phyloP scores from a whole-genome alignment of 2,329 filamentous ascomycete genomes.

The Stemphylium vesicarium region DNA sequence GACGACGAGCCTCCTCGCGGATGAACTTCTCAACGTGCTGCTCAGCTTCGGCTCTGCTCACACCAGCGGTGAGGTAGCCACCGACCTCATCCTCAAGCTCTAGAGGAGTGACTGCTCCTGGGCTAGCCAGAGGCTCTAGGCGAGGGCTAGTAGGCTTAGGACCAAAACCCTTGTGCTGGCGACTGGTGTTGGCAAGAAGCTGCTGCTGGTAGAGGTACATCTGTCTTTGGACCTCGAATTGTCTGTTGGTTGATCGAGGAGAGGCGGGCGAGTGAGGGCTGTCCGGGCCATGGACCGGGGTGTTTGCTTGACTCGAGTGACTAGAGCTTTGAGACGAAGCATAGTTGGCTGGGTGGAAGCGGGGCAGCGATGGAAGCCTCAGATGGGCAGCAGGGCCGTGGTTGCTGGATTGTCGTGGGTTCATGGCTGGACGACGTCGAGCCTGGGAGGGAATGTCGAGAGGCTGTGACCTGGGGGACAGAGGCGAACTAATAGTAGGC shows the following conservation, averaged over 20 bases:
- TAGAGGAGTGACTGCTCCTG: constrained; percentile 60
- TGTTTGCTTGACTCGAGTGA: constrained; percentile 44
- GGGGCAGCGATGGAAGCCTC: constrained; percentile 57
- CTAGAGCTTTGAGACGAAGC: constrained; percentile 50
- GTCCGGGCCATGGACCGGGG: constrained; percentile 47
- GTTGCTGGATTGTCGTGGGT: constrained; percentile 44
- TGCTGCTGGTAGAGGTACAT: constrained; percentile 58
- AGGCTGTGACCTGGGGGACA: constrained; percentile 46
- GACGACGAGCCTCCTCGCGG: constrained; percentile 51
- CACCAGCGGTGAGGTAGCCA: constrained; percentile 56
- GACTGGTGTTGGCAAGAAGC: constrained; percentile 41
- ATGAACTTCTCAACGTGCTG: constrained; percentile 56
- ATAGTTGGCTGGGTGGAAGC: constrained; percentile 61
- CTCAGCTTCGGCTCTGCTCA: constrained; percentile 46
- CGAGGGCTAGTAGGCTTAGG: constrained; percentile 56
- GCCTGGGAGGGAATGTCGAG: constrained; percentile 45
- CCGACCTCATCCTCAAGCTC: constrained; percentile 53
- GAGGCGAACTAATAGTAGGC: constrained; percentile 40
- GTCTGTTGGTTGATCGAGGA: constrained; percentile 49
- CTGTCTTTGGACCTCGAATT: constrained; percentile 58
- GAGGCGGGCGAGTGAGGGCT: constrained; percentile 54
- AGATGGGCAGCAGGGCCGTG: constrained; percentile 47
- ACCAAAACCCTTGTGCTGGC: constrained; percentile 29
- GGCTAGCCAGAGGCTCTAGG: constrained; percentile 57
- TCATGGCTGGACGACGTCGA: constrained; percentile 40